A percentile compares a stretch with the other conserved stretches of the same genome.
Evolutionary conservation across 2,329 filamentous ascomycete genomes (phyloP).

Genomic region (Hypoxylon sp.): DNA sequence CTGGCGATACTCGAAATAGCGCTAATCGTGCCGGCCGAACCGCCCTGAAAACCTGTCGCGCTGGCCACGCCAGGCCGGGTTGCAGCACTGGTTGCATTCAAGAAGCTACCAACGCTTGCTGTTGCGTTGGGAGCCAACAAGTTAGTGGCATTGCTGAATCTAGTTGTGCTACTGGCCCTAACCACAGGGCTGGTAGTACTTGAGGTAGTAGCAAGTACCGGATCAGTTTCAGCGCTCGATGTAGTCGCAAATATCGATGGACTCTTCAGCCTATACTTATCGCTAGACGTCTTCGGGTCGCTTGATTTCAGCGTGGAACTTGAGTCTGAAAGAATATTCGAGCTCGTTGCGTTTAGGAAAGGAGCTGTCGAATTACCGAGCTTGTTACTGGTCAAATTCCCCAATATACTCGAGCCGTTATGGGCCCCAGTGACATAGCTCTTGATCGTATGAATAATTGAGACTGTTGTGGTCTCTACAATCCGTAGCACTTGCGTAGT

Average conservation of each 20-base stretch:
- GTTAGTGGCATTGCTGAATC: slow-evolving; percentile 22
- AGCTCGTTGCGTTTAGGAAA: slow-evolving; percentile 25
- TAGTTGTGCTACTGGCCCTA: background rate
- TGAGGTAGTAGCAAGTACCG: background rate
- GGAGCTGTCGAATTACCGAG: slow-evolving; percentile 25
- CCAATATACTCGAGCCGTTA: slow-evolving; percentile 27
- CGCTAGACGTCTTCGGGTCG: slow-evolving; percentile 14
- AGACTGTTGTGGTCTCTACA: slow-evolving; percentile 24
- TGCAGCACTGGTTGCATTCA: slow-evolving; percentile 24
- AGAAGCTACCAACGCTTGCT: slow-evolving; percentile 17
- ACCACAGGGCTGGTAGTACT: background rate
- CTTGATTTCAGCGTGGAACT: background rate
- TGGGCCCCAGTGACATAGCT: slow-evolving; percentile 6
- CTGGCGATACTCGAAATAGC: slow-evolving; percentile 24
- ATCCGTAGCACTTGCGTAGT: slow-evolving; percentile 29
- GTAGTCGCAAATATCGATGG: slow-evolving; percentile 10
- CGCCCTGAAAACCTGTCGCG: slow-evolving; percentile 8
- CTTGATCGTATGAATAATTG: slow-evolving; percentile 23
- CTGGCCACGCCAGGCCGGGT: slow-evolving; percentile 8
- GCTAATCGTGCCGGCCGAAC: background rate
- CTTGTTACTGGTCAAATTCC: slow-evolving; percentile 36
- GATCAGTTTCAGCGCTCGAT: slow-evolving; percentile 7
- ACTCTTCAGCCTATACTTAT: slow-evolving; percentile 35
- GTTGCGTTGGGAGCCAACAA: slow-evolving; percentile 21
- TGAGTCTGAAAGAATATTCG: background rate